These are phyloP conservation scores for Candida insectorum DNA, from an alignment of 805 yeast genomes.

Conservation along the genomic window DNA sequence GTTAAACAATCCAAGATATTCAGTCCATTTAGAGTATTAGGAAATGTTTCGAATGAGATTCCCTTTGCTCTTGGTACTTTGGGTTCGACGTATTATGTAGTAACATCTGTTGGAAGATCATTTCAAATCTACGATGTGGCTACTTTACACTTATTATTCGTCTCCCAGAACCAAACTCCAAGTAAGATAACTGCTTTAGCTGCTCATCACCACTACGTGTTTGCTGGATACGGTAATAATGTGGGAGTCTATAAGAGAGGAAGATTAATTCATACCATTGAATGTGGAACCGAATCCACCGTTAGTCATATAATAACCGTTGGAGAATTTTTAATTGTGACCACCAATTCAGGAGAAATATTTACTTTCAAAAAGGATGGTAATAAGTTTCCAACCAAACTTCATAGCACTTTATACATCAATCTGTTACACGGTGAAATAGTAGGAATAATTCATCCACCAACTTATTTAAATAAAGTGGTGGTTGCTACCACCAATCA, in stretches of 20 bases:
- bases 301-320: slow-evolving; percentile 57
- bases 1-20: slow-evolving; percentile 47
- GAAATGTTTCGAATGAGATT: slow-evolving; percentile 79
- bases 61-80: slow-evolving; percentile 89
- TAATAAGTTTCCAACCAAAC: slow-evolving; percentile 53
- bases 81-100: slow-evolving; percentile 84
- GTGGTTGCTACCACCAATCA: slow-evolving; percentile 73
- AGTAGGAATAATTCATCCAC: slow-evolving; percentile 71
- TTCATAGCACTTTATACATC: slow-evolving; percentile 58
- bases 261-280: slow-evolving; percentile 46
- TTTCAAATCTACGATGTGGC: slow-evolving; percentile 94
- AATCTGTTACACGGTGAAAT: slow-evolving; percentile 68
- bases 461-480: slow-evolving; percentile 88
- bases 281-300: slow-evolving; percentile 30
- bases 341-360: slow-evolving; percentile 39
- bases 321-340: slow-evolving; percentile 73
- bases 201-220: slow-evolving; percentile 82
- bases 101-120: slow-evolving; percentile 83
- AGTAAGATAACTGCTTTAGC: slow-evolving; percentile 65
- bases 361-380: slow-evolving; percentile 53
- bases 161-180: slow-evolving; percentile 75
- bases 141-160: slow-evolving; percentile 78
- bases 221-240: slow-evolving; percentile 66
- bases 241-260: slow-evolving; percentile 87
- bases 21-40: slow-evolving; percentile 82